Evolutionary conservation across 2,329 filamentous ascomycete species (phyloP).

Genomic region (Exophiala mesophila): DNA sequence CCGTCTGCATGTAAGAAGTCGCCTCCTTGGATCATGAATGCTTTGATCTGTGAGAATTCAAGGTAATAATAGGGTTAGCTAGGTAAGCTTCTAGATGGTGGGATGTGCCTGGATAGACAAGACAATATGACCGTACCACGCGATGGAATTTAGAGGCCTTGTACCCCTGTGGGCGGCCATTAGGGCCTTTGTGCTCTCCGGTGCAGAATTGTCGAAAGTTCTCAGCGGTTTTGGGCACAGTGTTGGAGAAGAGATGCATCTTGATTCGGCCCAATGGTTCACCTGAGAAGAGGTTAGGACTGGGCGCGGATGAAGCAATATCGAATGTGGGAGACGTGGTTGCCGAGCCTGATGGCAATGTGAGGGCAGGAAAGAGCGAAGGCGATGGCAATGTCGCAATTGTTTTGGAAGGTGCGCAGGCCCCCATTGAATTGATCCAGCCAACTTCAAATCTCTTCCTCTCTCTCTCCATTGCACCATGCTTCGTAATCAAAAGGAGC

Average conservation of each 20-base stretch:
- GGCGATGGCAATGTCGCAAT: too few relatives aligned
- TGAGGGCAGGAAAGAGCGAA: too few relatives aligned
- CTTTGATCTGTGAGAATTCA: conserved; percentile 64
- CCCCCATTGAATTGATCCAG: too few relatives aligned
- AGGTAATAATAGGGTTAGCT: neutral
- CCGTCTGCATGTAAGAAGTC: conserved; percentile 94
- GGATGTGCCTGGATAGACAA: neutral
- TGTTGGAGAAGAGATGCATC: conserved; percentile 83
- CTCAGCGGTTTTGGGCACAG: conserved; percentile 82
- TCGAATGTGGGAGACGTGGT: too few relatives aligned
- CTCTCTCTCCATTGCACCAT: too few relatives aligned
- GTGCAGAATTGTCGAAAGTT: conserved; percentile 98
- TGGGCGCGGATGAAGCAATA: neutral
- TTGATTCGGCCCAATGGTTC: conserved; percentile 82
- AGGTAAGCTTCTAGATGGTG: neutral
- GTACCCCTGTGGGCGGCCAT: conserved; percentile 81
- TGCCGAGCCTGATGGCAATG: too few relatives aligned
- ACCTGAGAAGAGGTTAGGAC: conserved; percentile 47
- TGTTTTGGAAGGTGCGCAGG: too few relatives aligned
- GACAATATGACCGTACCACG: conserved; percentile 67
- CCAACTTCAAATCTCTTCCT: too few relatives aligned
- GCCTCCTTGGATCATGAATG: conserved; percentile 96
- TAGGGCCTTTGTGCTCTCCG: conserved; percentile 75
- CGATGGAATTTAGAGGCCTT: conserved; percentile 93
- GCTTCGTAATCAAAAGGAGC: too few relatives aligned